These are phyloP conservation scores for Beauveria varroae DNA, from an alignment of 2,329 filamentous ascomycete species.

Conservation along the genomic window DNA sequence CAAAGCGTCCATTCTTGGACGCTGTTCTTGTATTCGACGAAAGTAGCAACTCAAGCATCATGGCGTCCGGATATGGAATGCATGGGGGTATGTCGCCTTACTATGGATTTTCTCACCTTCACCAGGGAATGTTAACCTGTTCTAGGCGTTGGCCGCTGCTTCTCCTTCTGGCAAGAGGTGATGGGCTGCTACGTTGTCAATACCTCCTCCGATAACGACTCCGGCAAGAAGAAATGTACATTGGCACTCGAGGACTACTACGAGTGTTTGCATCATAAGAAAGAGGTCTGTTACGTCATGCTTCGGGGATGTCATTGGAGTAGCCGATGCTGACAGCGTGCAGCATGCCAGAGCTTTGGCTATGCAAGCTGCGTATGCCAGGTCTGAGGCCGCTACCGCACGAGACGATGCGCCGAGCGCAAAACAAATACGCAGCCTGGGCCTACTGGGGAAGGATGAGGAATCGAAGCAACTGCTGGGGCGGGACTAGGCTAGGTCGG, in stretches of 20 bases:
- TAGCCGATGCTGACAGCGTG: conserved; percentile 11
- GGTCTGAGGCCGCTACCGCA: conserved; percentile 64
- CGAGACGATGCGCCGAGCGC: conserved; percentile 76
- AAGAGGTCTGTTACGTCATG: conserved; percentile 65
- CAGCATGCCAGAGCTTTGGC: conserved; percentile 71
- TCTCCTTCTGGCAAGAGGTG: conserved; percentile 99
- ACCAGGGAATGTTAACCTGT: not conserved
- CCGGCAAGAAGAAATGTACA: conserved; percentile 80
- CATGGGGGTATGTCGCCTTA: conserved; percentile 57
- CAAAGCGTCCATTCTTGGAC: not conserved
- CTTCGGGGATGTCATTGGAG: no score
- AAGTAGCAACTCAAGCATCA: conserved; percentile 28
- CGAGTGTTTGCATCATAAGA: conserved; percentile 97
- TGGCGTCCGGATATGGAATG: conserved; percentile 80
- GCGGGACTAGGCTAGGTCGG: conserved; percentile 15
- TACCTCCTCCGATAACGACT: conserved; percentile 67
- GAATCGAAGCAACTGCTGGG: conserved; percentile 58
- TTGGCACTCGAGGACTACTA: conserved; percentile 93
- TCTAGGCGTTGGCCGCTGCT: conserved; percentile 68
- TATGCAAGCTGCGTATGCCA: conserved; percentile 79
- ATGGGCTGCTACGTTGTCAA: conserved; percentile 98
- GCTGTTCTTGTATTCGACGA: not conserved
- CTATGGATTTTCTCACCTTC: no score
- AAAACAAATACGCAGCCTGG: conserved; percentile 80
- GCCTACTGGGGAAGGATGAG: conserved; percentile 76